Conservation (phyloP, 495 filamentous ascomycete species). For the Geopyxis carbonaria region DNA sequence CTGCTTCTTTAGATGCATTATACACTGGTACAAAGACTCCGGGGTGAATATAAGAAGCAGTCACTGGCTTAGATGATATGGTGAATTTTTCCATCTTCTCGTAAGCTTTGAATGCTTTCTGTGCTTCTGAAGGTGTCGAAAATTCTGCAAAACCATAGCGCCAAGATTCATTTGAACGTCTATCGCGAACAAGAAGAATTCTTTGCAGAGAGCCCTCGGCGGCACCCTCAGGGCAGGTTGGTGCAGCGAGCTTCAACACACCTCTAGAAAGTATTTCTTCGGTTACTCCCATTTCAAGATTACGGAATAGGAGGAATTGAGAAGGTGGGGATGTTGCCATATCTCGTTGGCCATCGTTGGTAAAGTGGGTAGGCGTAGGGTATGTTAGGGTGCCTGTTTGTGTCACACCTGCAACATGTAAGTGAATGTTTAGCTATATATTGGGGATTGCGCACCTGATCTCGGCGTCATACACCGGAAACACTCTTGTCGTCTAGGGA, state of each 20-base stretch:
- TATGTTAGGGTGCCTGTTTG: conserved; percentile 25
- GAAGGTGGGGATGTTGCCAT: conserved; percentile 59
- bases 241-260: conserved; percentile 49
- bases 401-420: conserved; percentile 19
- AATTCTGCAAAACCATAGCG: conserved; percentile 86
- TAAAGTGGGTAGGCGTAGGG: conserved; percentile 27
- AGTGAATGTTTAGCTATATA: conserved; percentile 6
- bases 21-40: conserved; percentile 73
- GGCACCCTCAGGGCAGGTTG: conserved; percentile 40
- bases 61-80: conserved; percentile 59
- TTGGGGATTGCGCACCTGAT: conserved; percentile 38
- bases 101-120: conserved; percentile 57
- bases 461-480: conserved; percentile 57
- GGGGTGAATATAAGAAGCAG: conserved; percentile 64
- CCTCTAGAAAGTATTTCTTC: conserved; percentile 67
- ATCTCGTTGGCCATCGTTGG: conserved; percentile 64
- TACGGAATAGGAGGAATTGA: conserved; percentile 64
- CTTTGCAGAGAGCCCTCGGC: conserved; percentile 58
- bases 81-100: conserved; percentile 68
- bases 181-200: conserved; percentile 62
- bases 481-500: conserved; percentile 48
- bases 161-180: conserved; percentile 59
- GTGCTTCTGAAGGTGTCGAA: conserved; percentile 54
- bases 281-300: conserved; percentile 53
- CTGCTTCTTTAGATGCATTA: conserved; percentile 36